phyloP scores from a whole-genome alignment of 2,329 filamentous ascomycete genomes.

The Incumbomyces lentus region DNA sequence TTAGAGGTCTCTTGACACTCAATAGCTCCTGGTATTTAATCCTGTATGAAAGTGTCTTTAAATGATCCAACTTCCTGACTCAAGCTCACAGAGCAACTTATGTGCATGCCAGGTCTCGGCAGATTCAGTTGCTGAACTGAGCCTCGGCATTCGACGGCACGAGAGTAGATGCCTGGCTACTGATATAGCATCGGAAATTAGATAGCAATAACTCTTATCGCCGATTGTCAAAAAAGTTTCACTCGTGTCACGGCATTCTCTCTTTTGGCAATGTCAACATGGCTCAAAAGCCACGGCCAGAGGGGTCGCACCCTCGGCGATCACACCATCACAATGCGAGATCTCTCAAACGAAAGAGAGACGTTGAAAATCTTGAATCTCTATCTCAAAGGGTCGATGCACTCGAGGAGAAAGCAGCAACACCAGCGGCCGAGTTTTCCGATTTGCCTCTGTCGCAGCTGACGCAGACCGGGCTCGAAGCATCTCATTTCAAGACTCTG shows the following conservation, averaged over 20 bases:
- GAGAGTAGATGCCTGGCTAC: no score
- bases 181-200: no score
- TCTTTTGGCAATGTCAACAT: constrained; percentile 6
- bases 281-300: constrained; percentile 17
- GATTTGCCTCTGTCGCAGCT: constrained; percentile 77
- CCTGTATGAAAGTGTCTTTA: no score
- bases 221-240: no score
- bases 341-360: constrained; percentile 37
- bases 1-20: no score
- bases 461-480: constrained; percentile 67
- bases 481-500: constrained; percentile 77
- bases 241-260: not conserved
- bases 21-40: no score
- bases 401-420: constrained; percentile 31
- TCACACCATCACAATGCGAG: constrained; percentile 21
- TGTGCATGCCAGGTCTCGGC: no score
- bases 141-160: no score
- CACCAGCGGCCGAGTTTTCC: constrained; percentile 57
- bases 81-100: no score
- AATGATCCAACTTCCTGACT: no score
- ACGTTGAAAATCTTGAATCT: constrained; percentile 33
- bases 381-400: constrained; percentile 35
- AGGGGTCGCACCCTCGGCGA: constrained; percentile 17
- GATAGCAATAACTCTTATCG: no score
- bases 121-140: no score